Conservation (phyloP, 2,329 filamentous ascomycete species). For the Aspergillus fijiensis region DNA sequence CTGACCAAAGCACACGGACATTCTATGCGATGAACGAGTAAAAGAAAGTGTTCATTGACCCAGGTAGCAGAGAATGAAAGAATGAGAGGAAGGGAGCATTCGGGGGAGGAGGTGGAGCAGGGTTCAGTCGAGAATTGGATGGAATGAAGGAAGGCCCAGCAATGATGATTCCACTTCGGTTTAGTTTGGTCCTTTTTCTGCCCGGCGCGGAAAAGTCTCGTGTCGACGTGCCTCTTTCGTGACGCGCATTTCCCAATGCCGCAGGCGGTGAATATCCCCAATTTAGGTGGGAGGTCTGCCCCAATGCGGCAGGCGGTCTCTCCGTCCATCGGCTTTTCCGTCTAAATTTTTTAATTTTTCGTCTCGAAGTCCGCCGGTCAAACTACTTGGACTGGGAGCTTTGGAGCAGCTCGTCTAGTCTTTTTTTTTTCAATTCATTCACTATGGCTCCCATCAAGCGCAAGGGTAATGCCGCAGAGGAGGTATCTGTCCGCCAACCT, state of each 20-base stretch:
- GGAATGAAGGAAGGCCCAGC: neutral
- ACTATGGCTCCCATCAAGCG: conserved; percentile 48
- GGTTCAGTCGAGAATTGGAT: neutral
- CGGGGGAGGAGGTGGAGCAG: conserved; percentile 18
- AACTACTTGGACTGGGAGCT: conserved; percentile 18
- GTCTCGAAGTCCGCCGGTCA: conserved; percentile 13
- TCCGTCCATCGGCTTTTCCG: conserved; percentile 10
- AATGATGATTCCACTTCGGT: neutral
- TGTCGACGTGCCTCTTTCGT: conserved; percentile 29
- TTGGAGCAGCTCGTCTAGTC: conserved; percentile 28
- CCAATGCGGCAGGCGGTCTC: conserved; percentile 22
- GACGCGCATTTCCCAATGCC: conserved; percentile 19
- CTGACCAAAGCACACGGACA: conserved; percentile 21
- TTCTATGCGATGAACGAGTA: conserved; percentile 18
- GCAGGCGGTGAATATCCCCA: conserved; percentile 20
- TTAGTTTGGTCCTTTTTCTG: neutral
- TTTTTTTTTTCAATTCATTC: conserved; percentile 21
- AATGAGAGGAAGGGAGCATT: conserved; percentile 5
- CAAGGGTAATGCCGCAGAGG: conserved; percentile 43
- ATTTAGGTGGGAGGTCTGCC: conserved; percentile 5
- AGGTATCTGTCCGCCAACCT: conserved; percentile 34
- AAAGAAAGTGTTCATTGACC: conserved; percentile 3
- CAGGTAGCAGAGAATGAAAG: conserved; percentile 14
- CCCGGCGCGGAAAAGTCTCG: conserved; percentile 11
- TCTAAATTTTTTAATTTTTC: conserved; percentile 26